Conservation (phyloP, 2,329 filamentous ascomycete genomes). For the Samsoniella hepiali region DNA sequence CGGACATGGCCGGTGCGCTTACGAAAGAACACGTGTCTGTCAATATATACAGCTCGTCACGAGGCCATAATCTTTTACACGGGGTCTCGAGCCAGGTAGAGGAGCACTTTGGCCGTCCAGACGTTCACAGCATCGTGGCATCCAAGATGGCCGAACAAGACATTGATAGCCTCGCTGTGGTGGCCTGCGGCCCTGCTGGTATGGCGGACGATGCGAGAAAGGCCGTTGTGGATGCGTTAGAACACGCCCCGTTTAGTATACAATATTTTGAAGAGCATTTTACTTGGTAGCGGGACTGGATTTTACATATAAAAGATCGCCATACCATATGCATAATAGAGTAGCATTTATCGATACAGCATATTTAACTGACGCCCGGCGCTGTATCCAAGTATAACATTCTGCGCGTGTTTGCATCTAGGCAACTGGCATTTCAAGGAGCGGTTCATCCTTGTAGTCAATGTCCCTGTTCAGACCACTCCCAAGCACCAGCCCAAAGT, state of each 20-base stretch:
- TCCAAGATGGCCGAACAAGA: conserved; percentile 25
- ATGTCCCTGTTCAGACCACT: conserved; percentile 31
- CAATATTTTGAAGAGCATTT: conserved; percentile 46
- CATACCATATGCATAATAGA: conserved; percentile 1
- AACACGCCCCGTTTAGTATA: conserved; percentile 26
- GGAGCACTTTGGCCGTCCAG: conserved; percentile 30
- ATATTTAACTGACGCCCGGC: background rate
- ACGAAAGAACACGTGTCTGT: conserved; percentile 32
- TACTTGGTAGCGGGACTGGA: conserved; percentile 33
- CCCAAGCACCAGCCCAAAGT: conserved; percentile 22
- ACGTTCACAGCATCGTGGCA: conserved; percentile 32
- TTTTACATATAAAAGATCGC: background rate
- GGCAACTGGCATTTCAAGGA: background rate
- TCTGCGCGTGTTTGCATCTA: background rate
- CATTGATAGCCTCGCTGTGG: conserved; percentile 35
- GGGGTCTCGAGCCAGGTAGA: conserved; percentile 24
- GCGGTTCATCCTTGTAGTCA: conserved; percentile 31
- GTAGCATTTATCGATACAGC: background rate
- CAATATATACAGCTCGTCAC: conserved; percentile 36
- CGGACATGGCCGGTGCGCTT: conserved; percentile 32
- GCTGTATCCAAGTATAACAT: background rate
- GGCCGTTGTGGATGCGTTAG: conserved; percentile 34
- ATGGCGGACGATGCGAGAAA: conserved; percentile 44
- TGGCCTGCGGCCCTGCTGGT: conserved; percentile 43
- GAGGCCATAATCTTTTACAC: conserved; percentile 9